Evolutionary conservation across 2,329 filamentous ascomycete genomes (phyloP), one percentile per base, ranked within the genome.

Genomic region (Botryotinia globosa): DNA sequence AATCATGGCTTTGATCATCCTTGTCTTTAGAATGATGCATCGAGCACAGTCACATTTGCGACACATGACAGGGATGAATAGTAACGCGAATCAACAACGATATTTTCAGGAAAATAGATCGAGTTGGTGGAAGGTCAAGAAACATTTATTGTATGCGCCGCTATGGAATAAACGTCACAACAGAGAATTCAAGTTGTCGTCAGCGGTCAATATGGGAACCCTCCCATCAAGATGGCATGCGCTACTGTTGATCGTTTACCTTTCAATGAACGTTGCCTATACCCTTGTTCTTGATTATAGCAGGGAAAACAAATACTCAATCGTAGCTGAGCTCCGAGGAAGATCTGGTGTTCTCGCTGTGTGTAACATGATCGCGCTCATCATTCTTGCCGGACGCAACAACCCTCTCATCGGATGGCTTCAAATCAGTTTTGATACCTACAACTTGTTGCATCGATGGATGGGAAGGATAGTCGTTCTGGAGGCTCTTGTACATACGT

Each of bases 401-500:
- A 99, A 98, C 83, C 93, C 94, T 14, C 85, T 98, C 66, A 98
- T 98, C 79, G 82, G 85, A 5, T 82, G 97, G 48, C 87, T 98
- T 73, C 89, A 91, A 78, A 91, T 98, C 81, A 95, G 93, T 81
- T 99, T 98, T 83, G 96, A 98, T 82, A 97, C 94, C 0, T 98
- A 97, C 86, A 98, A 98, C 81, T 89, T 96, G 14, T 84, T 96
- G 68, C 93, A 97, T 81, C 88, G 93, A 76, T 97, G 93, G 92
- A 88, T 93, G 74, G 93, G 92, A 42, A 88, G 93, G 39, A 88
- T 94, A 61, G 87, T 92, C 58, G 88, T 93, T 37, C 73, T 90
- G 2, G 90, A 95, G 80, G 83, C 87, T n/a, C 77, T 94, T 65
- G 85, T 91, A 22, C 93, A 97, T 82, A 90, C 90, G 3, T 78